Evolutionary conservation across 306 rosid species (phyloP).

Genomic region (Chamaecrista fasciculata): DNA sequence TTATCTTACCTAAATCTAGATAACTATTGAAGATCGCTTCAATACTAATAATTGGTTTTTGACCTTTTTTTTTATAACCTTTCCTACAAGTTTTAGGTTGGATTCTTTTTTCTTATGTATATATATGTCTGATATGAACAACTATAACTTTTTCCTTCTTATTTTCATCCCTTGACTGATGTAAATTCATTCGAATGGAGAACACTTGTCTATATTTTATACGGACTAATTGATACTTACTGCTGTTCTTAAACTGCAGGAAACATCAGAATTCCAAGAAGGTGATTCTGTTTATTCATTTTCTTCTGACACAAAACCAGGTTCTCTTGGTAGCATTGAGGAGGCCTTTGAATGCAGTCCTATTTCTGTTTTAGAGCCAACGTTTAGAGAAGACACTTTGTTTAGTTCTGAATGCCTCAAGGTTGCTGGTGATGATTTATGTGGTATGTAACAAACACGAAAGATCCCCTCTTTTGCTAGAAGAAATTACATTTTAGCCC

Average conservation of each 20-base stretch:
- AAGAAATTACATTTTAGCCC: not conserved
- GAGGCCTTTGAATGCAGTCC: slow-evolving; percentile 67
- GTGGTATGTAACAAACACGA: slow-evolving; percentile 42
- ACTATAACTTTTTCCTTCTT: not conserved
- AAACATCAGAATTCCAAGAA: slow-evolving; percentile 31
- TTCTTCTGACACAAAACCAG: slow-evolving; percentile 35
- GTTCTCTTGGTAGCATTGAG: slow-evolving; percentile 41
- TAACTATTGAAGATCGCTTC: not conserved
- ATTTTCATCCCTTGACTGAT: not conserved
- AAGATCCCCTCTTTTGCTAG: not conserved
- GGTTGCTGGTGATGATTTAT: slow-evolving; percentile 26
- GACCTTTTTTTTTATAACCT: not conserved
- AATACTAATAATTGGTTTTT: not conserved
- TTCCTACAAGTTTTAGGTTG: not conserved
- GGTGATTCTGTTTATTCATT: slow-evolving; percentile 43
- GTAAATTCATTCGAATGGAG: not conserved
- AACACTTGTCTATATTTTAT: not conserved
- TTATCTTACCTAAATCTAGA: not conserved
- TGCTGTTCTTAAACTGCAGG: slow-evolving; percentile 44
- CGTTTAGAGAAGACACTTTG: slow-evolving; percentile 41
- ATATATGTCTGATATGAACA: not conserved
- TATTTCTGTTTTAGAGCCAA: slow-evolving; percentile 66
- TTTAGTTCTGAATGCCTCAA: slow-evolving; percentile 32
- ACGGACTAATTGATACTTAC: not conserved
- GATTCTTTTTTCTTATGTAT: not conserved